These are phyloP conservation scores for Xylariaceae sp. DNA, from an alignment of 2,329 filamentous ascomycete species.

Conservation along the genomic window DNA sequence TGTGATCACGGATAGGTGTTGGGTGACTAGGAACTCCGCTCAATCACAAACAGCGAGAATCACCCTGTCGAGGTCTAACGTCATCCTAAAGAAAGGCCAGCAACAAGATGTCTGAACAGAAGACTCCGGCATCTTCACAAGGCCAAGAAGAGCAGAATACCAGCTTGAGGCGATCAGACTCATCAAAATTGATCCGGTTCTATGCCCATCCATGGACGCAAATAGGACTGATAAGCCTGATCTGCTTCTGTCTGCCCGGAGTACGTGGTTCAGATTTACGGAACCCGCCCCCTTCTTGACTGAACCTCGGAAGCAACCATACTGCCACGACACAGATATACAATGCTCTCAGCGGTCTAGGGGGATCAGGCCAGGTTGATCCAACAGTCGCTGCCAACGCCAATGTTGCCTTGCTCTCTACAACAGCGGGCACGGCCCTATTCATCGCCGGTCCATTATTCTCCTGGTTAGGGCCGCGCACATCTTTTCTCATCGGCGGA, in stretches of 20 bases:
- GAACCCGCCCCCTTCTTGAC: not conserved
- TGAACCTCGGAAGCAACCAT: not conserved
- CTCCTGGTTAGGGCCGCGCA: constrained; percentile 16
- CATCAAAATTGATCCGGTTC: constrained; percentile 9
- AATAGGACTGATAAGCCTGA: constrained; percentile 15
- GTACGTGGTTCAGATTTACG: constrained; percentile 1
- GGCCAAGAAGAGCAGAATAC: not conserved
- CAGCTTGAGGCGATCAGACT: not conserved
- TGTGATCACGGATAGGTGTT: not conserved
- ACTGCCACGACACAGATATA: constrained; percentile 2
- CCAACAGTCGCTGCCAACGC: constrained; percentile 17
- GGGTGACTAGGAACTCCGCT: not conserved
- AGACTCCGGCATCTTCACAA: not conserved
- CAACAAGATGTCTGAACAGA: constrained; percentile 5
- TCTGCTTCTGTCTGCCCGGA: constrained; percentile 18
- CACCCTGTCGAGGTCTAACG: not conserved
- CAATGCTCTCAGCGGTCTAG: too few relatives aligned
- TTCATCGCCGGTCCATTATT: constrained; percentile 18
- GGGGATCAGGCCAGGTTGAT: constrained; percentile 1
- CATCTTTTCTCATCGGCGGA: constrained; percentile 18
- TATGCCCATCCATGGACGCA: constrained; percentile 19
- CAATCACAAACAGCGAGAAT: not conserved
- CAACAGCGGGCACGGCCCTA: constrained; percentile 17
- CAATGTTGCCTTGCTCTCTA: constrained; percentile 15
- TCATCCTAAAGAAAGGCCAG: not conserved